Base-by-base conservation (phyloP, 2,329 filamentous ascomycete species). In the Fonsecaea monophora region DNA sequence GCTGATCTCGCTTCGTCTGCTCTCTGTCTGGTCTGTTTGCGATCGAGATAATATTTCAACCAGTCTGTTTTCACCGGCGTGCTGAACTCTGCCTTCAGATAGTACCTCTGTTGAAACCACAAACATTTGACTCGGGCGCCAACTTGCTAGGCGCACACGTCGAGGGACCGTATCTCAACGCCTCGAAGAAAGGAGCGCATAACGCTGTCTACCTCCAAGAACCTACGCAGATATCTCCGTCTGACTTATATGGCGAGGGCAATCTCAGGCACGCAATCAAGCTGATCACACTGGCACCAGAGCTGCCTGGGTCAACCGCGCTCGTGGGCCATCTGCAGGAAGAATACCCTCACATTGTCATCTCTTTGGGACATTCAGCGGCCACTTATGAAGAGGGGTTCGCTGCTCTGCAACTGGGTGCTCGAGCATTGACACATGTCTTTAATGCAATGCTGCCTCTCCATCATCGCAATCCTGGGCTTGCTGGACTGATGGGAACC, bases 161-260 rank as follows among this genome's bases (percentile, higher is more conserved):
- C 18, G 85, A 87, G 79, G 85, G 85, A 1, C 85, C 85, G 7
- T 86, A 84, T 71, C 80, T 87, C 5, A 79, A 82, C 66, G 80
- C 82, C 1, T 75, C 76, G 3, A 86, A 86, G 72, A 84, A 83
- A 73, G 85, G 85, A 45, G 84, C 84, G 6, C 84, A 86, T 73
- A 81, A 82, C 67, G 74, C 77, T 32, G 76, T 77, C 25, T 79
- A 83, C 53, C 83, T 84, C 73, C 54, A 60, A 13, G 53, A 50
- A 25, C 77, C 81, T 37, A 73, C 71, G 38, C 77, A 75, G 2
- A 65, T 75, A 2, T 68, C 73, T 5, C 76, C 79, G 0, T 60
- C 68, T 8, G 70, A 76, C 25, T 74, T 85, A 13, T 87, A 86
- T 69, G 84, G 84, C n/a, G 65, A 77, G 21, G 72, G 77, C 2